Percentiles rank a stretch among this genome's conserved stretches.
phyloP scores from a whole-genome alignment of 2,329 filamentous ascomycete species.

The Botrytis sinoallii region DNA sequence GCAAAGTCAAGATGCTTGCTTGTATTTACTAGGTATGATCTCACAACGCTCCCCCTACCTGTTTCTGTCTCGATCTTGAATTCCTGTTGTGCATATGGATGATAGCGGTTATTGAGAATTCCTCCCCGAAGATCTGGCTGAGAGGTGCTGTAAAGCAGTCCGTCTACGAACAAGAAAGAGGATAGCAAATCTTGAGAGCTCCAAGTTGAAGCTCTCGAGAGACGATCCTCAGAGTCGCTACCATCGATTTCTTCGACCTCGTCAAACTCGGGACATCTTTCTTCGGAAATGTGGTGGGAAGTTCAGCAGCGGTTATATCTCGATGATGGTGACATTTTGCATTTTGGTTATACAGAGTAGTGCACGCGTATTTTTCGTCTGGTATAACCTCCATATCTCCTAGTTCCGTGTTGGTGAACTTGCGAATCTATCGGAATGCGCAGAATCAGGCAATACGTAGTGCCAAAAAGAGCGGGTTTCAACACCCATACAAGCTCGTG shows the following conservation, averaged over 20 bases:
- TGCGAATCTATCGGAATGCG: background rate
- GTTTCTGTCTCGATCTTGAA: no score
- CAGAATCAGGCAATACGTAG: background rate
- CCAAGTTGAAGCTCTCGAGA: background rate
- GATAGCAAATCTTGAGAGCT: background rate
- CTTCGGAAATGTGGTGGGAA: rapidly evolving
- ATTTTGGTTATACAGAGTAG: background rate
- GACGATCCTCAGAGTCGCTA: background rate
- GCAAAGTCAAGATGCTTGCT: background rate
- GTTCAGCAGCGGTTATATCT: background rate
- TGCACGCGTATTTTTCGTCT: background rate
- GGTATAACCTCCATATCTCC: background rate
- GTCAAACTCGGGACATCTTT: background rate
- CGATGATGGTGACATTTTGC: background rate
- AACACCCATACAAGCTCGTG: background rate
- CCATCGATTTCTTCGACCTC: background rate
- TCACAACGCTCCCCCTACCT: background rate
- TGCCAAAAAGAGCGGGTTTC: background rate
- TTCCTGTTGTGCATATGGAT: background rate
- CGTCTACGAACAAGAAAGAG: background rate
- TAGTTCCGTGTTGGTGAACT: background rate
- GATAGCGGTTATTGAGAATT: background rate
- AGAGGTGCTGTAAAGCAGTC: background rate
- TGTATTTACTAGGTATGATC: background rate
- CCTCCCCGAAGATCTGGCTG: background rate